Conservation (phyloP, 495 filamentous ascomycete genomes). For the Geopyxis carbonaria region DNA sequence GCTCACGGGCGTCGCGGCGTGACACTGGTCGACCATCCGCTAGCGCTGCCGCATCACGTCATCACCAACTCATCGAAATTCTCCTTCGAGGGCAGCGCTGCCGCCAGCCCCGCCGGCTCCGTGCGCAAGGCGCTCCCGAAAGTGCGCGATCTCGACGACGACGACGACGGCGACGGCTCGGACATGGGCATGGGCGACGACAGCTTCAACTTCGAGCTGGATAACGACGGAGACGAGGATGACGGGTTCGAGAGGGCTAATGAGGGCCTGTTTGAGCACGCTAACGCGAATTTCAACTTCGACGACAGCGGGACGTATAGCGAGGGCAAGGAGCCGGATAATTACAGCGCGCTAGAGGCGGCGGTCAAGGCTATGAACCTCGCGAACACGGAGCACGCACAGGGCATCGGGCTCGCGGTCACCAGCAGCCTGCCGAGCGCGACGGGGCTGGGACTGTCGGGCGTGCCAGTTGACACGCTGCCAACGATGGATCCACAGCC, state of each 20-base stretch:
- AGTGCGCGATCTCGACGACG: slow-evolving; percentile 46
- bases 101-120: slow-evolving; percentile 31
- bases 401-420: slow-evolving; percentile 14
- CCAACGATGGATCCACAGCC: slow-evolving; percentile 17
- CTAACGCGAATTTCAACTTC: not conserved
- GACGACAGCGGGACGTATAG: too few relatives aligned
- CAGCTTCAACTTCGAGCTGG: slow-evolving; percentile 50
- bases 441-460: not conserved
- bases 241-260: slow-evolving; percentile 34
- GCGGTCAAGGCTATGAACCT: slow-evolving; percentile 2
- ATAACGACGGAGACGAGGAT: slow-evolving; percentile 43
- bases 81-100: slow-evolving; percentile 45
- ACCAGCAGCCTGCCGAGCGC: slow-evolving; percentile 4
- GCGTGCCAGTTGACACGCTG: not conserved
- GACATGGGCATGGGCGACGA: slow-evolving; percentile 35
- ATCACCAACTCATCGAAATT: slow-evolving; percentile 53
- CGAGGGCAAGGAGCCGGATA: too few relatives aligned
- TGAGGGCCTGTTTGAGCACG: slow-evolving; percentile 13
- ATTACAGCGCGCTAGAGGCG: slow-evolving; percentile 3
- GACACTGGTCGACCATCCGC: slow-evolving; percentile 25
- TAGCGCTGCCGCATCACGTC: slow-evolving; percentile 39
- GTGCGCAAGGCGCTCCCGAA: slow-evolving; percentile 42
- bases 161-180: slow-evolving; percentile 29
- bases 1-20: slow-evolving; percentile 18
- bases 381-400: not conserved